These are phyloP conservation scores for Earliella scabrosa DNA, from an alignment of 1,284 basidiomycete genomes.

Conservation along the genomic window DNA sequence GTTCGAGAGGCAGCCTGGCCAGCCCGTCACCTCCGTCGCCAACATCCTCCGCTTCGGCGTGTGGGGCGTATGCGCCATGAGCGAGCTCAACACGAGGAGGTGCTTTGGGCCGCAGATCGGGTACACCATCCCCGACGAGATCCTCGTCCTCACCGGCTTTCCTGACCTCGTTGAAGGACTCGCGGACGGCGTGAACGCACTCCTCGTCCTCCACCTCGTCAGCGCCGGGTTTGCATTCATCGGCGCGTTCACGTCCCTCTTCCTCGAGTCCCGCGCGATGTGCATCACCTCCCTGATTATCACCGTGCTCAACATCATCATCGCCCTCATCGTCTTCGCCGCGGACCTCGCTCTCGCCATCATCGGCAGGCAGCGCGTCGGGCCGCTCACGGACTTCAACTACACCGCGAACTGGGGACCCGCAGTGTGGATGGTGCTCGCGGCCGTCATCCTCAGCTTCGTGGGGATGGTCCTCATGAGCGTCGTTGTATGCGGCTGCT, in stretches of 20 bases:
- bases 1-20: slow-evolving; percentile 39
- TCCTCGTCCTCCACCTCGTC: slow-evolving; percentile 71
- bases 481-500: slow-evolving; percentile 68
- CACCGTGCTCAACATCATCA: slow-evolving; percentile 56
- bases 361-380: slow-evolving; percentile 49
- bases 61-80: slow-evolving; percentile 72
- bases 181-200: slow-evolving; percentile 53
- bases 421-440: slow-evolving; percentile 71
- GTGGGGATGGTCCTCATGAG: slow-evolving; percentile 60
- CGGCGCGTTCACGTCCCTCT: slow-evolving; percentile 55
- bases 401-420: slow-evolving; percentile 64
- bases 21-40: slow-evolving; percentile 54
- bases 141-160: slow-evolving; percentile 49
- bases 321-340: slow-evolving; percentile 58
- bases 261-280: slow-evolving; percentile 53
- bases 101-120: slow-evolving; percentile 65
- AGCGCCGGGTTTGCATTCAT: slow-evolving; percentile 60
- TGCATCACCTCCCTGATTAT: slow-evolving; percentile 60
- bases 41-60: slow-evolving; percentile 72
- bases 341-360: slow-evolving; percentile 65
- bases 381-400: slow-evolving; percentile 42
- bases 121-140: slow-evolving; percentile 36
- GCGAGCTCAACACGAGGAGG: slow-evolving; percentile 40
- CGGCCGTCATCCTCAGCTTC: slow-evolving; percentile 59
- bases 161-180: slow-evolving; percentile 47